A percentile compares a stretch with the other conserved stretches of the same genome.
These are phyloP conservation scores for Dactylonectria macrodidyma DNA, from an alignment of 2,329 filamentous ascomycete genomes.

Conservation along the genomic window DNA sequence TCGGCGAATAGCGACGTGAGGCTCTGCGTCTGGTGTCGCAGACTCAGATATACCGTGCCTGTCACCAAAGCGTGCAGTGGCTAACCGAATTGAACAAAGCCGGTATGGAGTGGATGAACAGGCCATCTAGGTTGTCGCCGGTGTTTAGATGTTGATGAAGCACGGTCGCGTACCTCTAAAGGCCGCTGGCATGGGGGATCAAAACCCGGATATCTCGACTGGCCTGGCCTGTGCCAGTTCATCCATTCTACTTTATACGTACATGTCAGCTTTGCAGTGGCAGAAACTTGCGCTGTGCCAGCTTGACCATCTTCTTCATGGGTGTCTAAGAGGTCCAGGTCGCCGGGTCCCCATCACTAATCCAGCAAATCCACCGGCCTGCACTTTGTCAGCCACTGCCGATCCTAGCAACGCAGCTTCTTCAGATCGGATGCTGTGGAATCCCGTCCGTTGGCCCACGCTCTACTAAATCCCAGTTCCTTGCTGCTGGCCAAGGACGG, in stretches of 20 bases:
- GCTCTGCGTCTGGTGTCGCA: constrained; percentile 22
- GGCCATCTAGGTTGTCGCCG: constrained; percentile 2
- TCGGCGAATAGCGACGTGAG: constrained; percentile 4
- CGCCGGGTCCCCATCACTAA: constrained; percentile 16
- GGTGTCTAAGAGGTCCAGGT: constrained; percentile 16
- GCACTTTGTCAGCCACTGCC: constrained; percentile 23
- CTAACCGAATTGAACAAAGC: neutral
- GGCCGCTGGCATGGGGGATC: constrained; percentile 20
- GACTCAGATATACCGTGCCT: constrained; percentile 19
- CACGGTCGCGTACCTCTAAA: constrained; percentile 7
- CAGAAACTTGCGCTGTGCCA: constrained; percentile 9
- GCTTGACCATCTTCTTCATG: constrained; percentile 10
- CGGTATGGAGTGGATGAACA: neutral
- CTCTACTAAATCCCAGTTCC: constrained; percentile 5
- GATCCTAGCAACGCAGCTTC: constrained; percentile 19
- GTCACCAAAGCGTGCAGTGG: constrained; percentile 17
- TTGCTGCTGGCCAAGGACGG: constrained; percentile 19
- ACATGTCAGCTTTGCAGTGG: constrained; percentile 22
- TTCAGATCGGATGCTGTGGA: constrained; percentile 10
- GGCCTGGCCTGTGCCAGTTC: constrained; percentile 29
- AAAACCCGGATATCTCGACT: constrained; percentile 29
- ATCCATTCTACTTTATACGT: constrained; percentile 3
- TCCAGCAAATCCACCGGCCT: constrained; percentile 7
- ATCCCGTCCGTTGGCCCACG: constrained; percentile 29
- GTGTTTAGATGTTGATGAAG: constrained; percentile 16